Base-by-base conservation (phyloP, 805 yeast genomes). In the Wickerhamiella hasegawae region DNA sequence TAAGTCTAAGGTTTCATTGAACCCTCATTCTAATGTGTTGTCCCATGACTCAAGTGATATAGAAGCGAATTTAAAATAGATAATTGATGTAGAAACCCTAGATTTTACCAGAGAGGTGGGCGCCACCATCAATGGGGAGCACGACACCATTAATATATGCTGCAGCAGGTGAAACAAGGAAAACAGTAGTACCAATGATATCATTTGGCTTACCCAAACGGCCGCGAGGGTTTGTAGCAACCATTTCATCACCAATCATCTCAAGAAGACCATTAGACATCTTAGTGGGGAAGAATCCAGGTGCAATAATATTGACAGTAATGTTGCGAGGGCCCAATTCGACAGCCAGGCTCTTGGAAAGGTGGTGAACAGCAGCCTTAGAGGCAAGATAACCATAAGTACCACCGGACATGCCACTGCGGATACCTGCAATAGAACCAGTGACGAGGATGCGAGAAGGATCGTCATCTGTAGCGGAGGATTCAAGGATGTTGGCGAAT, bases 211-310 rank as follows among this genome's bases (percentile, higher is more conserved):
- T 60, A 4, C 87, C 87, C 32, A 76, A 59, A 49, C 87, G 64
- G 36, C 62, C 59, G 45, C 73, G 61, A 12, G 85, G 85, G 55
- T 76, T 78, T 20, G 50, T 40, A 21, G 56, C 62, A 11, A 43
- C 45, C 62, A 74, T 58, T 11, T 67, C 72, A 11, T 73, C 73
- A 18, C 72, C 73, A 17, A 68, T 59, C 35, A 54, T 58, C 26
- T 60, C 67, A 32, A 78, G 57, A 32, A 77, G 44, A 0, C 82
- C 85, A 40, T 69, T 64, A 28, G 82, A 65, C 84, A 77, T 76
- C 54, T 73, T 77, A 15, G 77, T 65, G 16, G 80, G 80, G 66
- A 77, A 73, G 52, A 75, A 78, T 0, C 87, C 87, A 0, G 85
- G 85, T 5, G 83, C 82, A 42, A 77, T 53, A 10, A 71, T 59